Evolutionary conservation across 345 rosid species (phyloP).

Genomic region (Moricandia moricandioides): DNA sequence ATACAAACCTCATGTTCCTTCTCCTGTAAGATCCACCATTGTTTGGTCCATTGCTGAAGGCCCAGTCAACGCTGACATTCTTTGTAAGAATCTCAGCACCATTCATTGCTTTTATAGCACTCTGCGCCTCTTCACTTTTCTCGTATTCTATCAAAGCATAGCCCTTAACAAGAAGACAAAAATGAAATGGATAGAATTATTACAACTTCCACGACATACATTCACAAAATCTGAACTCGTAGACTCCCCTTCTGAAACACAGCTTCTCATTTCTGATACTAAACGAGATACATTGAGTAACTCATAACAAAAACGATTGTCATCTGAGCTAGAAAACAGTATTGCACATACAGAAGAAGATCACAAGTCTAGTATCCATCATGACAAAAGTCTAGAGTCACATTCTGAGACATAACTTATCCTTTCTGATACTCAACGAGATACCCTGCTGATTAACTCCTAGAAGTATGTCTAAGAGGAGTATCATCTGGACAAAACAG

Average conservation of each 20-base stretch:
- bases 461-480: background rate
- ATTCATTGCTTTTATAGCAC: slow-evolving; percentile 60
- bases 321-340: background rate
- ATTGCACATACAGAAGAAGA: background rate
- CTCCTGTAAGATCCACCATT: slow-evolving; percentile 46
- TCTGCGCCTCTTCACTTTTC: slow-evolving; percentile 69
- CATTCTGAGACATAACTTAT: background rate
- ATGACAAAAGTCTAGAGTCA: background rate
- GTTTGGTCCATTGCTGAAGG: slow-evolving; percentile 68
- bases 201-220: background rate
- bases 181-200: background rate
- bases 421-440: background rate
- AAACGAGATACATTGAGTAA: background rate
- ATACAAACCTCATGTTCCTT: slow-evolving; percentile 61
- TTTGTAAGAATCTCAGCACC: slow-evolving; percentile 60
- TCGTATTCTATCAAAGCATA: slow-evolving; percentile 79
- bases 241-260: background rate
- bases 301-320: background rate
- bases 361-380: background rate
- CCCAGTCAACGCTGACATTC: slow-evolving; percentile 69
- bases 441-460: background rate
- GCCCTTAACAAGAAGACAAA: slow-evolving; percentile 46
- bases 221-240: background rate
- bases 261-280: background rate
- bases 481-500: slow-evolving; percentile 3